Percentiles rank a stretch among this genome's conserved stretches.
Evolutionary conservation across 2,329 filamentous ascomycete genomes (phyloP).

Genomic region (Fusarium tanahbumbuense): DNA sequence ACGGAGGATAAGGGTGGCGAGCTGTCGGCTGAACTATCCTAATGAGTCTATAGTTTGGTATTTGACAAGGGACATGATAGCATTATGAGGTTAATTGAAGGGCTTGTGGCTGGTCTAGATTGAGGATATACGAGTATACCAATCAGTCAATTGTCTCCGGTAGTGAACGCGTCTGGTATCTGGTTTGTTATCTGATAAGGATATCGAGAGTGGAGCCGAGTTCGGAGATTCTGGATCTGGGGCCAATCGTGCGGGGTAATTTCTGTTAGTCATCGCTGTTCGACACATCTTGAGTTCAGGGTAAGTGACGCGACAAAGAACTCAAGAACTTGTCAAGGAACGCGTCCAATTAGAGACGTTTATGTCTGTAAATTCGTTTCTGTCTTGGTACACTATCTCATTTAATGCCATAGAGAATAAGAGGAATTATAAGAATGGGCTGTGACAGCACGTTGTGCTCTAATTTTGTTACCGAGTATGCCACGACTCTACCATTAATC

Average conservation of each 20-base stretch:
- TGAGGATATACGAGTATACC: background rate
- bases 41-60: conserved; percentile 1
- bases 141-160: too few species aligned
- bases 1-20: background rate
- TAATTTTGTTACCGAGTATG: too few species aligned
- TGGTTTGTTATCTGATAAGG: background rate
- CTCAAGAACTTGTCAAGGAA: background rate
- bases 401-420: too few species aligned
- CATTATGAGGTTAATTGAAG: background rate
- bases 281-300: background rate
- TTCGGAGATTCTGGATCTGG: background rate
- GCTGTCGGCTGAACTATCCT: conserved; percentile 21
- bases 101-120: background rate
- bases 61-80: background rate
- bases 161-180: background rate
- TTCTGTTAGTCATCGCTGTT: conserved; percentile 39
- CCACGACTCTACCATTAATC: too few species aligned
- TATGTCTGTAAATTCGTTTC: background rate
- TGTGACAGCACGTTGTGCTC: too few species aligned
- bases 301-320: background rate
- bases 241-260: conserved; percentile 42
- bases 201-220: conserved; percentile 2
- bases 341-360: background rate
- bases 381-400: too few species aligned
- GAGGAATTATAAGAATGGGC: too few species aligned